These are phyloP conservation scores for Russula ochroleuca DNA, from an alignment of 768 basidiomycete species.

Conservation along the genomic window DNA sequence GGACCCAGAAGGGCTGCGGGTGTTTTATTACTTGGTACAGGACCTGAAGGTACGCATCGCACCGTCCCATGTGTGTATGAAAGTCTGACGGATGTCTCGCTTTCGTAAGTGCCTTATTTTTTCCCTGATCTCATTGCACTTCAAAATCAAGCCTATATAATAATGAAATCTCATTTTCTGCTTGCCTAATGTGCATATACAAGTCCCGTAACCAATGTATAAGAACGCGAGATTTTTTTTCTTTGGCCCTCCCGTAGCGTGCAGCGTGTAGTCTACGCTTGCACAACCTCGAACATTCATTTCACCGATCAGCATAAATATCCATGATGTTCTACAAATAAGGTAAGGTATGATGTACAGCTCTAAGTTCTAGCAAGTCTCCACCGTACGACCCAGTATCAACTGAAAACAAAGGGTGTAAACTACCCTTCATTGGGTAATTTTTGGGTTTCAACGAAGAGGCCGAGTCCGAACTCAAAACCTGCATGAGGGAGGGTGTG, in stretches of 20 bases:
- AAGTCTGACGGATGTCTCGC: not conserved
- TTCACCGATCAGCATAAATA: not conserved
- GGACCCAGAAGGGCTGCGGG: slow-evolving; percentile 94
- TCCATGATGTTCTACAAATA: not conserved
- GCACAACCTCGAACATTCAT: not conserved
- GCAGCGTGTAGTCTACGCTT: not conserved
- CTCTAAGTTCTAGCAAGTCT: not conserved
- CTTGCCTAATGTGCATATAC: slow-evolving; percentile 6
- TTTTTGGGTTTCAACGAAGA: not conserved
- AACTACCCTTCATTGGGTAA: not conserved
- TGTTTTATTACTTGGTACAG: slow-evolving; percentile 98
- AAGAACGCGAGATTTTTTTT: not conserved
- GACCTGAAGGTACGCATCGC: slow-evolving; percentile 74
- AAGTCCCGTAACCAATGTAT: slow-evolving; percentile 10
- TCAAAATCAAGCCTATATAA: slow-evolving; percentile 99
- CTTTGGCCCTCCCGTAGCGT: not conserved
- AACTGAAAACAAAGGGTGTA: not conserved
- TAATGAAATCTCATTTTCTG: not conserved
- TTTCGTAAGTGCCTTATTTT: slow-evolving; percentile 84
- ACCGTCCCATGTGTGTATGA: too few species aligned
- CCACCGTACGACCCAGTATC: not conserved
- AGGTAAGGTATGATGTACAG: not conserved
- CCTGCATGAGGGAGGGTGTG: not conserved
- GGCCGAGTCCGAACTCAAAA: not conserved
- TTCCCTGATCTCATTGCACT: slow-evolving; percentile 96